Evolutionary conservation across 352 stramenopile species (phyloP).

Genomic region (Globisporangium apiculatum): DNA sequence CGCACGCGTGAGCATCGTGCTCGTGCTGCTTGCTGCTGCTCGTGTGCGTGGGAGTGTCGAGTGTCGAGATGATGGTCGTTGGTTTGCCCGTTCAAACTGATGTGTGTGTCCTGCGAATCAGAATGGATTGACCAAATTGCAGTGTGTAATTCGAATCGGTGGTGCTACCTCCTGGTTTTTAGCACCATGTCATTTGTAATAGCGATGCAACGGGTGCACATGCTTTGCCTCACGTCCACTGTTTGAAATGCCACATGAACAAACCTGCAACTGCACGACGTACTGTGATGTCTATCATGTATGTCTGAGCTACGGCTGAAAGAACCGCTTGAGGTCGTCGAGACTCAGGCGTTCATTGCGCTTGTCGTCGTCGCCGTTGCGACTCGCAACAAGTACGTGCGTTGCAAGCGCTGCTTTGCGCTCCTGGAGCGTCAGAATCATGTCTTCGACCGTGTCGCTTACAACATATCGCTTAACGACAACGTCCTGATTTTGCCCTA

Average conservation of each 20-base stretch:
- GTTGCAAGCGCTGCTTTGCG: slow-evolving; percentile 85
- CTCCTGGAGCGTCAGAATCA: slow-evolving; percentile 87
- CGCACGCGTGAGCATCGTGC: slow-evolving; percentile 61
- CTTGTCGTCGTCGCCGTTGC: slow-evolving; percentile 31
- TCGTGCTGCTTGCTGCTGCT: background rate
- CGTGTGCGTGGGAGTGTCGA: too few relatives aligned
- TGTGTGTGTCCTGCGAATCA: too few relatives aligned
- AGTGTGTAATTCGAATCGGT: too few relatives aligned
- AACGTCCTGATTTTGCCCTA: slow-evolving; percentile 82
- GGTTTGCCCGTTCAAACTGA: too few relatives aligned
- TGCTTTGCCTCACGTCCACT: background rate
- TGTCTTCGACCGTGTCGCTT: slow-evolving; percentile 86
- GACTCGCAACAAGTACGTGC: slow-evolving; percentile 58
- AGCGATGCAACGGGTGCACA: too few relatives aligned
- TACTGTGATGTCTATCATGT: background rate
- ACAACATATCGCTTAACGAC: slow-evolving; percentile 88
- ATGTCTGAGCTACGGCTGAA: slow-evolving; percentile 19
- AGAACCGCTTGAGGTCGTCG: slow-evolving; percentile 67
- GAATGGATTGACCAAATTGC: too few relatives aligned
- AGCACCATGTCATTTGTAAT: too few relatives aligned
- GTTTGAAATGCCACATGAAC: background rate
- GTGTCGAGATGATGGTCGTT: too few relatives aligned
- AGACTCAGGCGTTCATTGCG: slow-evolving; percentile 48
- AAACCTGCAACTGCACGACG: too few relatives aligned
- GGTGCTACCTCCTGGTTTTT: too few relatives aligned